A percentile compares a stretch with the other conserved stretches of the same genome.
These are phyloP conservation scores for Xylariomycetidae sp. DNA, from an alignment of 2,329 filamentous ascomycete genomes.

Conservation along the genomic window DNA sequence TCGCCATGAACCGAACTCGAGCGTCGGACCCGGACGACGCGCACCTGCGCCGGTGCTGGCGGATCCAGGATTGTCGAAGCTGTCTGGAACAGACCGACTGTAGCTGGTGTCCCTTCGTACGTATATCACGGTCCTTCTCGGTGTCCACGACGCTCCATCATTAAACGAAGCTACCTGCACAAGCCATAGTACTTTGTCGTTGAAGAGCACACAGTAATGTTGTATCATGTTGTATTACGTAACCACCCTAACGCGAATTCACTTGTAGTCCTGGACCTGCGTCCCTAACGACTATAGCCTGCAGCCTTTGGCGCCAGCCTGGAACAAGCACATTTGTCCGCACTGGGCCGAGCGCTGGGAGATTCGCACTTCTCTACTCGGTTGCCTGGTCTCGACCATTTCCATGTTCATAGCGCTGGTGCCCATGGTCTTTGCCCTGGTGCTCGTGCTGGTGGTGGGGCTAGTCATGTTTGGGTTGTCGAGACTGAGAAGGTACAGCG, in stretches of 20 bases:
- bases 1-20: slow-evolving; percentile 2
- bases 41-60: slow-evolving; percentile 46
- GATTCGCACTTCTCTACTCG: slow-evolving; percentile 27
- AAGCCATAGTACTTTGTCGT: neutral
- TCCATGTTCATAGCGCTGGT: slow-evolving; percentile 28
- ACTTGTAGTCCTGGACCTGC: slow-evolving; percentile 49
- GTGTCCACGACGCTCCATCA: neutral
- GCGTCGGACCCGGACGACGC: slow-evolving; percentile 22
- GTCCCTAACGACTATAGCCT: slow-evolving; percentile 43
- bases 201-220: neutral
- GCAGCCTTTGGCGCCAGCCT: slow-evolving; percentile 44
- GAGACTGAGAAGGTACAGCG: slow-evolving; percentile 6
- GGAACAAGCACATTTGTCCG: slow-evolving; percentile 43
- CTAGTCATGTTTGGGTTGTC: slow-evolving; percentile 7
- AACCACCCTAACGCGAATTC: no score
- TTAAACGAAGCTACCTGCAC: neutral
- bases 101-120: slow-evolving; percentile 49
- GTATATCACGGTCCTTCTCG: slow-evolving; percentile 11
- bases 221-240: neutral
- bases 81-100: slow-evolving; percentile 39
- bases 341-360: slow-evolving; percentile 40
- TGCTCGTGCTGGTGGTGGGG: slow-evolving; percentile 15
- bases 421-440: slow-evolving; percentile 25
- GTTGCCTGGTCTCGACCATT: slow-evolving; percentile 33
- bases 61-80: slow-evolving; percentile 38